Evolutionary conservation across 169 alveolate species (phyloP), one percentile per base, ranked within the genome.

Genomic region (Condylostoma magnum): DNA sequence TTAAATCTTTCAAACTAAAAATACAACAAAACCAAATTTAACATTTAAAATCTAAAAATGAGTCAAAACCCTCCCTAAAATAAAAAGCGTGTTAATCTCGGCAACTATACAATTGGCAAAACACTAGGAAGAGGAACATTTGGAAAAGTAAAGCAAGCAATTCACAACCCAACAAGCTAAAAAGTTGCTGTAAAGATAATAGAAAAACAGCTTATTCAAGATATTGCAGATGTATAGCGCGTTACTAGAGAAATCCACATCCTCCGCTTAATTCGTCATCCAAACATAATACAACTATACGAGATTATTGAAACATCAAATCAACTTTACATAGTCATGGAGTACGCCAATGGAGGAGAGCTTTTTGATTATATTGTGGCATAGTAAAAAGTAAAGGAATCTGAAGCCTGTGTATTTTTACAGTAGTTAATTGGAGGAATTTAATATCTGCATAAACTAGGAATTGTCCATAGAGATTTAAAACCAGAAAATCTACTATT

Each of bases 211-310:
- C 83, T 86, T 58, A 89, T 95, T 18, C 82, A 83, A 67, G 98
- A 92, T 30, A 86, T 77, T 36, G 87, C 90, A 22, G 98, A 93
- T 44, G 93, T 91, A 34, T 96, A 90, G 46, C 76, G 97, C 67
- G 94, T 95, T n/a, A 82, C 95, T 12, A 83, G 97, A 44, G 98
- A 95, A 76, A 92, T 95, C 44, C 90, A 88, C 55, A 93, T 93
- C 27, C 80, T 95, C 50, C 84, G 87, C 69, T 66, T 77, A 25
- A 70, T 91, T 3, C 54, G 90, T 3, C 96, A 90, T 58, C 86
- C 91, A 28, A 84, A 85, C 57, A 77, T 90, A 4, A 83, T 86
- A 34, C 77, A 85, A 60, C 53, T 90, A 33, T 90, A 85, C 51
- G 94, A 80, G 76, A 82, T 82, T 33, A 82, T 82, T 25, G 89